A percentile compares a stretch with the other conserved stretches of the same genome.
Conservation (phyloP, 2,329 filamentous ascomycete genomes). For the Akanthomyces muscarius region DNA sequence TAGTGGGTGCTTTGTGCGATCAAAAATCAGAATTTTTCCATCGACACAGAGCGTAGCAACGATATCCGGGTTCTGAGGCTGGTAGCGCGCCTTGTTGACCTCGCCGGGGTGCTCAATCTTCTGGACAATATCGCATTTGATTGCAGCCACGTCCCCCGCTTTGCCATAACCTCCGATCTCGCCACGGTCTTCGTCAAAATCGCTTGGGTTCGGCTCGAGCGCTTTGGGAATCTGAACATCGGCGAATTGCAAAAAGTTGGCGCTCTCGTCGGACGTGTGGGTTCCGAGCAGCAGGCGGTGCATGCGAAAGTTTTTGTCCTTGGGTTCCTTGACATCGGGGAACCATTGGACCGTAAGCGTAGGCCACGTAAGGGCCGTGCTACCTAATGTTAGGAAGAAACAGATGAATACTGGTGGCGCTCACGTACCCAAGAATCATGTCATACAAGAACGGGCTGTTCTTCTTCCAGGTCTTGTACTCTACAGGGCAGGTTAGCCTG, state of each 20-base stretch:
- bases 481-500: conserved; percentile 39
- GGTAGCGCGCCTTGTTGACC: conserved; percentile 97
- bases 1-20: conserved; percentile 88
- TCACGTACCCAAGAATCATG: conserved; percentile 74
- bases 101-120: conserved; percentile 95
- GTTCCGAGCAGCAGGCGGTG: conserved; percentile 92
- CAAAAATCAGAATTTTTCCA: conserved; percentile 85
- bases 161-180: conserved; percentile 93
- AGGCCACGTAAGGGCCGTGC: conserved; percentile 93
- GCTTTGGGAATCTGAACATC: conserved; percentile 88
- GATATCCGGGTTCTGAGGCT: conserved; percentile 94
- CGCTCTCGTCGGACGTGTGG: conserved; percentile 79
- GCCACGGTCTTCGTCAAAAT: conserved; percentile 87
- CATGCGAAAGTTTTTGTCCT: conserved; percentile 80
- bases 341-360: conserved; percentile 98
- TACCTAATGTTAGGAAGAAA: conserved; percentile 27
- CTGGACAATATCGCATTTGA: conserved; percentile 90
- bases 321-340: conserved; percentile 83
- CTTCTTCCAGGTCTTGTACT: conserved; percentile 99
- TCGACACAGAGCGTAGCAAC: conserved; percentile 91
- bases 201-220: conserved; percentile 65
- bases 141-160: conserved; percentile 61
- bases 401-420: conserved; percentile 7
- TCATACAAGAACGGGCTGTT: conserved; percentile 98
- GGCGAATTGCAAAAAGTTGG: conserved; percentile 92